Evolutionary conservation across 2,329 filamentous ascomycete species (phyloP), one percentile per base, ranked within the genome.

Genomic region (Cladosporium sp.): DNA sequence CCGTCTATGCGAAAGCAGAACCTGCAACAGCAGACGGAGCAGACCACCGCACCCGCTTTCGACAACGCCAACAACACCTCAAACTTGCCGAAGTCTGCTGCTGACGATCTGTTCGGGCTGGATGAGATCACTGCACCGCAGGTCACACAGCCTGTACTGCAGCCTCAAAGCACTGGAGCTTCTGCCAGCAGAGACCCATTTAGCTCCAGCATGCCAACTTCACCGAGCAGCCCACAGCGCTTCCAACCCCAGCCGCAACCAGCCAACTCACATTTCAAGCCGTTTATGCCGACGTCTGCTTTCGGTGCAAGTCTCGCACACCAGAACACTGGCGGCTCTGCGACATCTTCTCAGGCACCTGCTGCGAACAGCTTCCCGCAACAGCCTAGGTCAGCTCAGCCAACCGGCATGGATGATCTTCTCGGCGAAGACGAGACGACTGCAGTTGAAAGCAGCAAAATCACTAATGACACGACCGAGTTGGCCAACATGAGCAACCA

Each of bases 401-500:
- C 67, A 14, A 82, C 86, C 60, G 82, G 83, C 11, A 84, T 89
- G 60, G 93, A 97, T 72, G 95, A 98, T 77, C 84, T 98, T 8
- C 84, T 99, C n/a, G 92, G 91, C 18, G 93, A 97, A 72, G 90
- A 89, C 69, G 94, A 98, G 70, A 70, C 73, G 10, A 69, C 71
- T 59, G 90, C 91, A 1, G 93, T 96, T 73, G 88, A 93, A 64
- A 94, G 89, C 79, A 95, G 91, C 78, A 96, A 91, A 76, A 82
- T 98, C 29, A 95, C 91, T 0, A 90, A 89, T 69, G 95, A 99
- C 75, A 95, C 93, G 2, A 90, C 91, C 0, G 95, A 99, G 77
- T 84, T 99, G 66, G 95, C 93, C 61, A 98, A 99, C 75, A 84
- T 99, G 71, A 97, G 94, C 0, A 98, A 96, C 77, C 95, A 98